Conservation (phyloP, 192 early-diverging fungal genomes). For the Helicostylum pulchrum region DNA sequence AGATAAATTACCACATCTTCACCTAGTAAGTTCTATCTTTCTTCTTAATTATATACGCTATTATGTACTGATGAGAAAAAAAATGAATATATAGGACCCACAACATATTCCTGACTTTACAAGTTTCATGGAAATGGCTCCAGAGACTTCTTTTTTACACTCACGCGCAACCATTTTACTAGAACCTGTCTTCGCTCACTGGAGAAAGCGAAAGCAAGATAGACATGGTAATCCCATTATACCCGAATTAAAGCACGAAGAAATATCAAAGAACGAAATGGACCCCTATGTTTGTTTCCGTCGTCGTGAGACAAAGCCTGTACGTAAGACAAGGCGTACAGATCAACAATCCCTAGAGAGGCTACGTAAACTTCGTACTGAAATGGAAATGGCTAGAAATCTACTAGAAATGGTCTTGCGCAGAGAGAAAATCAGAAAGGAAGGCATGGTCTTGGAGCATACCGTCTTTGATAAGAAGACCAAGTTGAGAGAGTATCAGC, state of each 20-base stretch:
- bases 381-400: constrained; percentile 61
- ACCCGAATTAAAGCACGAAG: constrained; percentile 54
- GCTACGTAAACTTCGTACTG: constrained; percentile 61
- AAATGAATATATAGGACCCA: constrained; percentile 25
- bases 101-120: constrained; percentile 29
- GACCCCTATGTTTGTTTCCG: constrained; percentile 91
- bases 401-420: constrained; percentile 69
- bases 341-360: constrained; percentile 75
- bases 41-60: not conserved
- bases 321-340: constrained; percentile 70
- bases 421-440: constrained; percentile 63
- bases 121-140: constrained; percentile 16
- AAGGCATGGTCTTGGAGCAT: constrained; percentile 62
- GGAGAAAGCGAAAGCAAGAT: constrained; percentile 24
- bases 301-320: constrained; percentile 71
- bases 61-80: not conserved
- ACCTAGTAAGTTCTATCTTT: constrained; percentile 24
- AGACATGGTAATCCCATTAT: constrained; percentile 19
- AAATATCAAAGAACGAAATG: constrained; percentile 46
- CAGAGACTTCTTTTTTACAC: constrained; percentile 7
- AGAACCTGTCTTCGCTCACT: constrained; percentile 27
- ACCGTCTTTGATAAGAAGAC: constrained; percentile 33
- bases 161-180: not conserved
- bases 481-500: constrained; percentile 30
- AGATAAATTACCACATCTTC: constrained; percentile 38